Evolutionary conservation across 1,139 yeast genomes (phyloP).

Genomic region (Yamadazyma friedrichii): DNA sequence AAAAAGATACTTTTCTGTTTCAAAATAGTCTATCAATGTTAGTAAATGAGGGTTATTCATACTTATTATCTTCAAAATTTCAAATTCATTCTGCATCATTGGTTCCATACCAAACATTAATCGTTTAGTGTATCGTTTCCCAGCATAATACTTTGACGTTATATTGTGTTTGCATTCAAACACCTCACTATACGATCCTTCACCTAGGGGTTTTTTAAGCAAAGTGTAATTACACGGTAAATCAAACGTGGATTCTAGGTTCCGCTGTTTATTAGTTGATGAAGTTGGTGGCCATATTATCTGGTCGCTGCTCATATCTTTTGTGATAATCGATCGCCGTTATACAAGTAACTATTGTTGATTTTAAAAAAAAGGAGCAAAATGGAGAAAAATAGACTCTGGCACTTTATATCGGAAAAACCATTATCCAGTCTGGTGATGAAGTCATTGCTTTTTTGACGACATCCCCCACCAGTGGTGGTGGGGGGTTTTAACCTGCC

Average conservation of each 20-base stretch:
- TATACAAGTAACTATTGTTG: not conserved
- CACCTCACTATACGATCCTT: constrained; percentile 40
- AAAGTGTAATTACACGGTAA: constrained; percentile 35
- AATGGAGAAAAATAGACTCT: constrained; percentile 3
- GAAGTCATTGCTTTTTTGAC: not conserved
- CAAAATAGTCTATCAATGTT: constrained; percentile 68
- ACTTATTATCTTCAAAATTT: constrained; percentile 49
- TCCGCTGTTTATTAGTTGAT: constrained; percentile 15
- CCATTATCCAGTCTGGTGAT: constrained; percentile 4
- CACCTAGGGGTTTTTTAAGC: constrained; percentile 31
- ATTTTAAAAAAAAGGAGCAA: not conserved
- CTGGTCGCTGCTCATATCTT: too few relatives aligned
- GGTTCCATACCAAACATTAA: constrained; percentile 34
- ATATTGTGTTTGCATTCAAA: constrained; percentile 35
- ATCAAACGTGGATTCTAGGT: constrained; percentile 12
- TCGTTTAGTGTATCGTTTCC: constrained; percentile 34
- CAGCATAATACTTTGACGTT: constrained; percentile 38
- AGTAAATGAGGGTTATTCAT: constrained; percentile 49
- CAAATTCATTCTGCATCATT: constrained; percentile 54
- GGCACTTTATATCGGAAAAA: constrained; percentile 4
- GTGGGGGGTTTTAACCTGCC: not conserved
- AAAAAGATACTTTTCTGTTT: constrained; percentile 58
- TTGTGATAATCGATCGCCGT: not conserved
- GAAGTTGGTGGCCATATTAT: constrained; percentile 20
- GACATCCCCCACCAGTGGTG: not conserved